These are phyloP conservation scores for Pyricularia sp. DNA, from an alignment of 2,329 filamentous ascomycete genomes.

Conservation along the genomic window DNA sequence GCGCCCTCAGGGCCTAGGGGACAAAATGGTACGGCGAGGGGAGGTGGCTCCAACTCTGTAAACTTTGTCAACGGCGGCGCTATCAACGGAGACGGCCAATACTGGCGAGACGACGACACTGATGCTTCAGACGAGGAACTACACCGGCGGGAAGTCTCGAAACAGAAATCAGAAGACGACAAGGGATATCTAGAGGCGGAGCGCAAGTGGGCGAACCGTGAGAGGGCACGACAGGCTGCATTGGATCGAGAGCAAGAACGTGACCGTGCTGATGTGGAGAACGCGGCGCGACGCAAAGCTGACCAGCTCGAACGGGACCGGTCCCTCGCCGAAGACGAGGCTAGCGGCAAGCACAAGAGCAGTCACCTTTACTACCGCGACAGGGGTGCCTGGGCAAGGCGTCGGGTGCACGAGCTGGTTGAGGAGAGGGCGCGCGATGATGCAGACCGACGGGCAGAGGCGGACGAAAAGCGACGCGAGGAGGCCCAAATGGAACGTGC, in stretches of 20 bases:
- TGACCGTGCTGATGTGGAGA: slow-evolving; percentile 65
- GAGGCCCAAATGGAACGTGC: slow-evolving; percentile 68
- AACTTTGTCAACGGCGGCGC: slow-evolving; percentile 74
- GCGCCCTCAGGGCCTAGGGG: slow-evolving; percentile 59
- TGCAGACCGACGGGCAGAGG: slow-evolving; percentile 70
- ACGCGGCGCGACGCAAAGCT: slow-evolving; percentile 55
- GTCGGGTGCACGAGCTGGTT: slow-evolving; percentile 62
- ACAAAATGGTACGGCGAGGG: slow-evolving; percentile 52
- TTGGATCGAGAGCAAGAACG: slow-evolving; percentile 76
- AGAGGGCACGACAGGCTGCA: slow-evolving; percentile 73
- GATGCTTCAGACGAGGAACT: slow-evolving; percentile 83
- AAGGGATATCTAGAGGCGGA: slow-evolving; percentile 79
- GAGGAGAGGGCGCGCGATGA: slow-evolving; percentile 73
- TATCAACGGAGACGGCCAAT: slow-evolving; percentile 48
- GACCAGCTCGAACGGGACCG: slow-evolving; percentile 54
- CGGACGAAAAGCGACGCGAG: slow-evolving; percentile 61
- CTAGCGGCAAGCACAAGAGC: slow-evolving; percentile 43
- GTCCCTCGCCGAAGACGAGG: slow-evolving; percentile 82
- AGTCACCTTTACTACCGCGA: slow-evolving; percentile 80
- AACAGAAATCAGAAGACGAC: slow-evolving; percentile 66
- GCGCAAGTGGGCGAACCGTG: slow-evolving; percentile 82
- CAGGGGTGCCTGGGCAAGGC: slow-evolving; percentile 73
- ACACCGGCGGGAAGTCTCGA: slow-evolving; percentile 60
- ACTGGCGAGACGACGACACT: slow-evolving; percentile 59
- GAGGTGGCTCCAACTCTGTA: slow-evolving; percentile 27